Evolutionary conservation across 2,329 filamentous ascomycete species (phyloP).

Genomic region (Lizonia empirigonia): DNA sequence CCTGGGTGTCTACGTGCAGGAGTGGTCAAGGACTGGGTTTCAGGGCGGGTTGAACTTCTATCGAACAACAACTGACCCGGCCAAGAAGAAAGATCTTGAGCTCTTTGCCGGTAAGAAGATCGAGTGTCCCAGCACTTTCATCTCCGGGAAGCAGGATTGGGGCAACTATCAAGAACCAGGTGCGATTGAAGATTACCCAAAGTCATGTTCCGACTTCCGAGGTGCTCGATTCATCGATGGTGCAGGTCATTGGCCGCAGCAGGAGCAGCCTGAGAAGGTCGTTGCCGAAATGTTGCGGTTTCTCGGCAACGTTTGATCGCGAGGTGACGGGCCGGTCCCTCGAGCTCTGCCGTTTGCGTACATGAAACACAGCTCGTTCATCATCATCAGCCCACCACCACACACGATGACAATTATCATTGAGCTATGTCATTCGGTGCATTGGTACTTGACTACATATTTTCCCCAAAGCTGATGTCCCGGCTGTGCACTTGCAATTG

Average conservation of each 20-base stretch:
- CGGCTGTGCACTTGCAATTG: no score
- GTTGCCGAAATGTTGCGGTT: constrained; percentile 56
- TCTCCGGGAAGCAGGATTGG: constrained; percentile 69
- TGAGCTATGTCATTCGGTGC: not conserved
- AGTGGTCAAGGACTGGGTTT: constrained; percentile 67
- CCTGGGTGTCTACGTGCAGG: constrained; percentile 63
- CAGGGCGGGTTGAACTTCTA: constrained; percentile 73
- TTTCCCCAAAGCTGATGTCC: no score
- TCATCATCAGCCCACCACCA: not conserved
- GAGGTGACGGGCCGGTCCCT: not conserved
- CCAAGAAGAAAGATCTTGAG: constrained; percentile 58
- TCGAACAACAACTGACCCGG: constrained; percentile 61
- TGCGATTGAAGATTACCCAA: constrained; percentile 62
- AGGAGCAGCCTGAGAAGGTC: constrained; percentile 66
- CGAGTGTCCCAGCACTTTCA: constrained; percentile 64
- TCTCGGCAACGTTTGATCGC: constrained; percentile 23
- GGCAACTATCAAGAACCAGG: constrained; percentile 71
- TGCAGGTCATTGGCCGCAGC: constrained; percentile 73
- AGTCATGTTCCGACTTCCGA: constrained; percentile 60
- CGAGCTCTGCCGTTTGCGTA: constrained; percentile 3
- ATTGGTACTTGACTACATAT: no score
- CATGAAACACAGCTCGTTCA: not conserved
- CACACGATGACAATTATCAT: not conserved
- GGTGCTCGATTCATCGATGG: constrained; percentile 61
- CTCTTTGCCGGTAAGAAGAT: constrained; percentile 66